phyloP scores from a whole-genome alignment of 306 rosid species.

The Spatholobus suberectus region DNA sequence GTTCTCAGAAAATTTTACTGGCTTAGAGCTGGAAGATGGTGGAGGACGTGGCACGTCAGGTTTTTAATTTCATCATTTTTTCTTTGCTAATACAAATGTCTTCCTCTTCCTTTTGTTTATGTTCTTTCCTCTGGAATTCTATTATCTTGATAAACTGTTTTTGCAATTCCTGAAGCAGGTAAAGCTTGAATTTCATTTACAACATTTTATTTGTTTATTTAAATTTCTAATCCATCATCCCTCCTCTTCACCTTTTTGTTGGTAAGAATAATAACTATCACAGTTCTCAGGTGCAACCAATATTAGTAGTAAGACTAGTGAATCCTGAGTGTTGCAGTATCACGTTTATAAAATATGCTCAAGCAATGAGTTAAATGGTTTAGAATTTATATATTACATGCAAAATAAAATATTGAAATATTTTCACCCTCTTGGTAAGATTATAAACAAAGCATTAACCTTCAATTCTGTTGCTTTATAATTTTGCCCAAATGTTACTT shows the following conservation, averaged over 20 bases:
- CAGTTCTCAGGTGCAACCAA: slow-evolving; percentile 19
- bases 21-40: slow-evolving; percentile 98
- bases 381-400: background rate
- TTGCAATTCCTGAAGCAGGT: slow-evolving; percentile 4
- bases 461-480: background rate
- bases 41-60: slow-evolving; percentile 99
- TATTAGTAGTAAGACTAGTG: background rate
- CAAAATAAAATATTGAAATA: slow-evolving; percentile 3
- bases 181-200: slow-evolving; percentile 18
- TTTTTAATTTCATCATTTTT: slow-evolving; percentile 13
- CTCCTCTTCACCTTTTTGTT: background rate
- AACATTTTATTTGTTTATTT: background rate
- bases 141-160: background rate
- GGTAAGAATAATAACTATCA: slow-evolving; percentile 5
- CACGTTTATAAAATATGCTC: slow-evolving; percentile 21
- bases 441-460: background rate
- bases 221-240: slow-evolving; percentile 3
- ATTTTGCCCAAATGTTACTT: background rate
- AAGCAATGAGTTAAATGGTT: slow-evolving; percentile 1
- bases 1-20: slow-evolving; percentile 84
- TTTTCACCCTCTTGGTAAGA: background rate
- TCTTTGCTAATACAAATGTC: background rate
- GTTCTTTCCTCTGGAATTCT: slow-evolving; percentile 8
- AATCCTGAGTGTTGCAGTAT: slow-evolving; percentile 10
- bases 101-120: background rate